Conservation (phyloP, 164 flowering plant genomes). For the Aristolochia fimbriata region DNA sequence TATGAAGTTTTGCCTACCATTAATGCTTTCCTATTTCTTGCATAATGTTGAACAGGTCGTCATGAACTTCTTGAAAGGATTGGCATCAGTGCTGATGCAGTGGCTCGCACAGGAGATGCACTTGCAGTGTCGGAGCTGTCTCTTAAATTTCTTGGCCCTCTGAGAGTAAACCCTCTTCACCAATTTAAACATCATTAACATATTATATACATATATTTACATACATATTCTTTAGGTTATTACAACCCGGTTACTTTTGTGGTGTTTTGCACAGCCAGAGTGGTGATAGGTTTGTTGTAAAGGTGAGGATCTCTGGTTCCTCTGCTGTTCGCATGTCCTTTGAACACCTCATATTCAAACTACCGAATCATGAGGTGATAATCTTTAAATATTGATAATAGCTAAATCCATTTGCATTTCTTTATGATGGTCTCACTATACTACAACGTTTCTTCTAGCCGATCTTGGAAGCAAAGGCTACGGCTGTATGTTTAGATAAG, state of each 20-base stretch:
- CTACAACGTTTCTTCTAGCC: conserved; percentile 30
- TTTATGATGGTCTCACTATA: not conserved
- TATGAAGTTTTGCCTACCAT: not conserved
- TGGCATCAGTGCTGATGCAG: conserved; percentile 62
- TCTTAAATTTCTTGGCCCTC: conserved; percentile 73
- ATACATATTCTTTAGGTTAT: not conserved
- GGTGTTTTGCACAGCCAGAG: conserved; percentile 36
- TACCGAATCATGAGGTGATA: conserved; percentile 71
- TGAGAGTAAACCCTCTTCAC: conserved; percentile 41
- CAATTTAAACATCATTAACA: not conserved
- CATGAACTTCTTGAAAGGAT: conserved; percentile 71
- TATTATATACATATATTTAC: too few species aligned
- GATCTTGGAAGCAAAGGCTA: conserved; percentile 65
- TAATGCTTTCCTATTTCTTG: not conserved
- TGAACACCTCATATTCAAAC: conserved; percentile 70
- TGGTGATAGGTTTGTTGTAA: conserved; percentile 78
- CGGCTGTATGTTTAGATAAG: conserved; percentile 75
- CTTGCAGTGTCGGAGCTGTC: conserved; percentile 77
- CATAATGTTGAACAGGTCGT: conserved; percentile 39
- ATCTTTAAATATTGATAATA: not conserved
- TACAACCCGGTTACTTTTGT: conserved; percentile 2
- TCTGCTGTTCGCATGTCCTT: conserved; percentile 73
- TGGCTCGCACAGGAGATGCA: conserved; percentile 76
- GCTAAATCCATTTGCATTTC: not conserved
- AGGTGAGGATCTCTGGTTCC: conserved; percentile 62